phyloP scores from a whole-genome alignment of 2,329 filamentous ascomycete species.

The Bertia moriformis region DNA sequence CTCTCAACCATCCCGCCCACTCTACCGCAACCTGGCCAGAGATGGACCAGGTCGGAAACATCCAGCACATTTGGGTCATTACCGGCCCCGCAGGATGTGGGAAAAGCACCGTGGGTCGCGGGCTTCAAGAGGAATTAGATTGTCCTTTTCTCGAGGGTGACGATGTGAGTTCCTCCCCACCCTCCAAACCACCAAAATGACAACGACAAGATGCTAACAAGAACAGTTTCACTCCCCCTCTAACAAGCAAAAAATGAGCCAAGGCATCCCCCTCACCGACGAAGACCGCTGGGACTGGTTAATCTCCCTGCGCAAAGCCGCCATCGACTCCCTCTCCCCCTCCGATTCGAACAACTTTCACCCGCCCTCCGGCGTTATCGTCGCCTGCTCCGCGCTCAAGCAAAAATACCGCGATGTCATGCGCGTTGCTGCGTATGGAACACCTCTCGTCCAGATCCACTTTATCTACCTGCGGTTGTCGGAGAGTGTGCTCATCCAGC shows the following conservation, averaged over 20 bases:
- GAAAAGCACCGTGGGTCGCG: constrained; percentile 33
- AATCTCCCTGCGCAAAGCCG: constrained; percentile 28
- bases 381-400: constrained; percentile 57
- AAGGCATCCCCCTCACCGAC: constrained; percentile 48
- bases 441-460: constrained; percentile 36
- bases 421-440: constrained; percentile 31
- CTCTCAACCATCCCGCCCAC: background rate
- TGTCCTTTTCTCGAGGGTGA: constrained; percentile 36
- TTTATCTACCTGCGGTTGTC: constrained; percentile 51
- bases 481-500: constrained; percentile 38
- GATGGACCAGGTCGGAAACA: background rate
- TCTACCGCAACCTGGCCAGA: background rate
- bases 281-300: constrained; percentile 62
- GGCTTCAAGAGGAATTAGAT: constrained; percentile 23
- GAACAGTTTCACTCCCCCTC: constrained; percentile 31
- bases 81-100: constrained; percentile 37
- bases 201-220: constrained; percentile 2
- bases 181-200: background rate
- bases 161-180: constrained; percentile 23
- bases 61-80: constrained; percentile 33
- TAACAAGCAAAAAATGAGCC: constrained; percentile 52
- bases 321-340: constrained; percentile 6
- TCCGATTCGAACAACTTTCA: constrained; percentile 1
- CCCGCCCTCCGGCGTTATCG: constrained; percentile 23
- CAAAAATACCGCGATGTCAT: constrained; percentile 54